Conservation (phyloP, 257 asterid species). For the Salvia miltiorrhiza region DNA sequence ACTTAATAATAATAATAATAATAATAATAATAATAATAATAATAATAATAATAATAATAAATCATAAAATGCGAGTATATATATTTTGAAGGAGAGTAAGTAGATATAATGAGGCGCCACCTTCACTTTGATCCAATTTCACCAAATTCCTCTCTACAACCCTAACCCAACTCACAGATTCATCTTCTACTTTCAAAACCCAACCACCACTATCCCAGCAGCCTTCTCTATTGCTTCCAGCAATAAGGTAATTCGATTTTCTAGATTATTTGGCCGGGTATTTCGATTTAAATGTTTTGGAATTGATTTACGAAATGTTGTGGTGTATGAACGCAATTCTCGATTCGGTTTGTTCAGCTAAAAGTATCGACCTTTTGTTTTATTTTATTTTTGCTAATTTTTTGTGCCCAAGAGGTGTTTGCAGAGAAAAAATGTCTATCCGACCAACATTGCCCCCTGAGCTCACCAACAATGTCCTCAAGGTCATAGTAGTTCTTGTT, state of each 20-base stretch:
- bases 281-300: not conserved
- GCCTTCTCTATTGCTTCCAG: not conserved
- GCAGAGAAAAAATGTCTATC: slow-evolving; percentile 56
- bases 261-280: not conserved
- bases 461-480: slow-evolving; percentile 77
- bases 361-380: not conserved
- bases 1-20: too few relatives aligned
- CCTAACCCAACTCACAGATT: too few relatives aligned
- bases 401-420: not conserved
- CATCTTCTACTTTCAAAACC: too few relatives aligned
- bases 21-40: too few relatives aligned
- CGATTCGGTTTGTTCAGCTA: not conserved
- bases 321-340: not conserved
- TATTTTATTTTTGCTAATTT: not conserved
- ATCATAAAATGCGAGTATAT: too few relatives aligned
- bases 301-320: not conserved
- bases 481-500: slow-evolving; percentile 42
- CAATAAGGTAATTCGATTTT: not conserved
- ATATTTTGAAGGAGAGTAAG: too few relatives aligned
- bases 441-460: slow-evolving; percentile 93
- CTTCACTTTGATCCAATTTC: too few relatives aligned
- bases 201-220: too few relatives aligned
- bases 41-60: too few relatives aligned
- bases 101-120: too few relatives aligned
- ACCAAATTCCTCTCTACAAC: too few relatives aligned